Percentiles rank a stretch among this genome's conserved stretches.
Conservation (phyloP, 306 rosid species). For the Castanea mollissima region DNA sequence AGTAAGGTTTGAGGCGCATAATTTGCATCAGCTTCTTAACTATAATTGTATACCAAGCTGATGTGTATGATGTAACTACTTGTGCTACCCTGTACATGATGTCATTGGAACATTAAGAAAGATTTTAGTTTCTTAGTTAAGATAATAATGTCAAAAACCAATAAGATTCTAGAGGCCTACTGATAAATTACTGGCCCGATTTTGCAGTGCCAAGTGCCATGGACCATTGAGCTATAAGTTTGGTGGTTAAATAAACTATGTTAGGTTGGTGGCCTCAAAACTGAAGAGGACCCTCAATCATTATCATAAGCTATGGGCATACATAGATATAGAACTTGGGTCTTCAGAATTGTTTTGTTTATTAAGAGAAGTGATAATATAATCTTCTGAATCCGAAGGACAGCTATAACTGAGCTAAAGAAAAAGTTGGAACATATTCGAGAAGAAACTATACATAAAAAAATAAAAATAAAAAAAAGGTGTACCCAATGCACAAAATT, state of each 20-base stretch:
- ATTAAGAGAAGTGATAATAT: neutral
- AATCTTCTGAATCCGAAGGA: neutral
- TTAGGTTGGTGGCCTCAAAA: neutral
- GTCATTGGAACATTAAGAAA: neutral
- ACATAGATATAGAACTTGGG: neutral
- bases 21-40: neutral
- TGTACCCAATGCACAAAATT: too few relatives aligned
- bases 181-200: neutral
- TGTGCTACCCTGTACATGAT: neutral
- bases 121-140: neutral
- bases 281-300: neutral
- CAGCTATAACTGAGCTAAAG: neutral
- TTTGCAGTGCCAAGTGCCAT: neutral
- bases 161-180: slow-evolving; percentile 13
- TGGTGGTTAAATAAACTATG: neutral
- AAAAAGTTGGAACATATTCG: neutral
- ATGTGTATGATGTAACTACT: too few relatives aligned
- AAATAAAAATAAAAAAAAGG: too few relatives aligned
- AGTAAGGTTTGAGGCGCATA: neutral
- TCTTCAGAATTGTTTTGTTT: neutral
- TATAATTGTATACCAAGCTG: neutral
- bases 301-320: neutral
- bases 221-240: neutral
- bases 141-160: slow-evolving; percentile 6
- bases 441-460: neutral